These are phyloP conservation scores for Panaeolus cyanescens DNA, from an alignment of 768 basidiomycete genomes.

Conservation along the genomic window DNA sequence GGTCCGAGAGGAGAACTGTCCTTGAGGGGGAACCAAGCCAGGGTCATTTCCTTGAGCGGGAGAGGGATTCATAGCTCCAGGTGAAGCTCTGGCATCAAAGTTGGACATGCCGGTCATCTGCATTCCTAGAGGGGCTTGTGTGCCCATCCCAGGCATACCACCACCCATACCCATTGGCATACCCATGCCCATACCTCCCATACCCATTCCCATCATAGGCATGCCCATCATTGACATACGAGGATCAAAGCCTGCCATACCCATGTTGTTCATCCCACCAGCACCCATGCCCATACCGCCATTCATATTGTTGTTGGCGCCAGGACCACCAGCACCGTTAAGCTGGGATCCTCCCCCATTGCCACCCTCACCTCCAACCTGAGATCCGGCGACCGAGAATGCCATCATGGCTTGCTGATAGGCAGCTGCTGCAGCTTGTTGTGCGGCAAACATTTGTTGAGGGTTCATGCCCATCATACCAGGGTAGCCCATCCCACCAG, in stretches of 20 bases:
- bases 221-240: slow-evolving; percentile 84
- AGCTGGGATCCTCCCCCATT: slow-evolving; percentile 24
- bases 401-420: slow-evolving; percentile 91
- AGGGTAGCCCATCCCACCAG: slow-evolving; percentile 52
- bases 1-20: slow-evolving; percentile 43
- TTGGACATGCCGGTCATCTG: slow-evolving; percentile 66
- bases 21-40: slow-evolving; percentile 36
- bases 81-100: slow-evolving; percentile 62
- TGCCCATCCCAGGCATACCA: slow-evolving; percentile 12
- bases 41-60: background rate
- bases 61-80: slow-evolving; percentile 24
- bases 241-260: slow-evolving; percentile 57
- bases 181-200: slow-evolving; percentile 33
- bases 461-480: slow-evolving; percentile 67
- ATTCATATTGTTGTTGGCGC: slow-evolving; percentile 42
- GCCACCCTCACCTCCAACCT: slow-evolving; percentile 60
- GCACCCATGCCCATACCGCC: slow-evolving; percentile 20
- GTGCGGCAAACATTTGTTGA: slow-evolving; percentile 85
- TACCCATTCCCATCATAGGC: slow-evolving; percentile 64
- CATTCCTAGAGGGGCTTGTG: slow-evolving; percentile 43
- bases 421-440: slow-evolving; percentile 75
- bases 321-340: slow-evolving; percentile 7
- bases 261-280: slow-evolving; percentile 27
- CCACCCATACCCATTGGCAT: slow-evolving; percentile 28
- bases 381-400: slow-evolving; percentile 74